A percentile compares a stretch with the other conserved stretches of the same genome.
These are phyloP conservation scores for Termitomyces sp. DNA, from an alignment of 768 basidiomycete species.

Conservation along the genomic window DNA sequence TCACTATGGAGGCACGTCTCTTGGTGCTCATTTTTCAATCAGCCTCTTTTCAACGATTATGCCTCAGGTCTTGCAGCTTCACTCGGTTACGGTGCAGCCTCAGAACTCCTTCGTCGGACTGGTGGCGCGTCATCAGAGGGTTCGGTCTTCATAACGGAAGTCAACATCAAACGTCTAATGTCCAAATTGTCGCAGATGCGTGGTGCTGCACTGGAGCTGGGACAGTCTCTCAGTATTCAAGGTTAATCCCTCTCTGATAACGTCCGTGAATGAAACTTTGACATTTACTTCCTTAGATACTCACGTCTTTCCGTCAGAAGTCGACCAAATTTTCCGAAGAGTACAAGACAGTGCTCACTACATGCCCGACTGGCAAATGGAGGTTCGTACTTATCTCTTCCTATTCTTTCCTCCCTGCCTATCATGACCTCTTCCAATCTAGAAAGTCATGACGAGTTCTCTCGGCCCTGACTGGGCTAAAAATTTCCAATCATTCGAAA, in stretches of 20 bases:
- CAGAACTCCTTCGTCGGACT: slow-evolving; percentile 77
- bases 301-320: slow-evolving; percentile 78
- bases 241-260: slow-evolving; percentile 31
- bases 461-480: no score
- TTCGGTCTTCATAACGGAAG: no score
- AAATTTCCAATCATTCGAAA: no score
- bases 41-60: no score
- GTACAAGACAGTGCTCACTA: no score
- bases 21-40: no score
- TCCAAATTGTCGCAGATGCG: slow-evolving; percentile 96
- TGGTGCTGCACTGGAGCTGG: slow-evolving; percentile 93
- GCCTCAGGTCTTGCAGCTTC: no score
- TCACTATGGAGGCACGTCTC: no score
- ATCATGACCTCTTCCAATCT: no score
- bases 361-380: slow-evolving; percentile 96
- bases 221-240: slow-evolving; percentile 98
- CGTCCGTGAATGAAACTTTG: background rate
- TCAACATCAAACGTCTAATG: no score
- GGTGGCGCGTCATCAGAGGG: slow-evolving; percentile 31
- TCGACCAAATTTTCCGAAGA: slow-evolving; percentile 90
- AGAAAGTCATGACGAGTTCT: no score
- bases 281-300: slow-evolving; percentile 58
- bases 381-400: slow-evolving; percentile 50
- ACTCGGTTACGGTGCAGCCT: slow-evolving; percentile 83
- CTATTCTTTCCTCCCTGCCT: background rate